Conservation (phyloP, 2,329 filamentous ascomycete species). For the Periconia sp. region DNA sequence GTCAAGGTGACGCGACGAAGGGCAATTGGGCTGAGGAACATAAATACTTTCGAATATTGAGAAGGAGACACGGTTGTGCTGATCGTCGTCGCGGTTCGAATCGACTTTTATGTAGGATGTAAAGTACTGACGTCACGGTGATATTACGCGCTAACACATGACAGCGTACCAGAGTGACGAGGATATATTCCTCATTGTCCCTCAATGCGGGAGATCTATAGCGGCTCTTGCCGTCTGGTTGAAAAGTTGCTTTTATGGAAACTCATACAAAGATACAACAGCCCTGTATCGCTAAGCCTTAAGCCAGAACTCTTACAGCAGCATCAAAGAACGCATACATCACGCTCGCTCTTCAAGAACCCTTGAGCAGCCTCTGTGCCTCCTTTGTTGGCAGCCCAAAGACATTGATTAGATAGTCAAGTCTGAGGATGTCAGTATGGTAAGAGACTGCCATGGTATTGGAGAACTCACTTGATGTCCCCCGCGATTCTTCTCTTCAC, state of each 20-base stretch:
- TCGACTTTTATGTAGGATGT: too few relatives aligned
- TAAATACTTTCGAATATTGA: slow-evolving; percentile 15
- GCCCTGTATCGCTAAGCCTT: too few relatives aligned
- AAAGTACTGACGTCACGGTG: slow-evolving; percentile 43
- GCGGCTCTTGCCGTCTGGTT: too few relatives aligned
- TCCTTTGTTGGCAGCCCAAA: slow-evolving; percentile 63
- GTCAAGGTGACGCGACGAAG: slow-evolving; percentile 29
- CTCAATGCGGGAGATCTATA: too few relatives aligned
- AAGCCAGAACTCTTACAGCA: too few relatives aligned
- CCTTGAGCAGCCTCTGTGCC: slow-evolving; percentile 53
- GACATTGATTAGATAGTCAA: slow-evolving; percentile 69
- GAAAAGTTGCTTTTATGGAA: too few relatives aligned
- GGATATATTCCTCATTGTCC: too few relatives aligned
- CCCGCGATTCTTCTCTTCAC: slow-evolving; percentile 71
- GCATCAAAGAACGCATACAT: too few relatives aligned
- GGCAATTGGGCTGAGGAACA: slow-evolving; percentile 28
- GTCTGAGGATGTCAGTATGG: slow-evolving; percentile 48
- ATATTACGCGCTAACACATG: slow-evolving; percentile 23
- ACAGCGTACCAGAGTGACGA: slow-evolving; percentile 16
- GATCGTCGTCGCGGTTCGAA: background rate
- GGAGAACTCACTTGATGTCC: slow-evolving; percentile 74
- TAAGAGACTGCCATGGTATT: background rate
- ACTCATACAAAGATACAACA: too few relatives aligned
- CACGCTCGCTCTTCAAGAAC: slow-evolving; percentile 17
- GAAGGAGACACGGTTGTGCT: slow-evolving; percentile 9